Evolutionary conservation across 345 rosid species (phyloP).

Genomic region (Acer saccharum): DNA sequence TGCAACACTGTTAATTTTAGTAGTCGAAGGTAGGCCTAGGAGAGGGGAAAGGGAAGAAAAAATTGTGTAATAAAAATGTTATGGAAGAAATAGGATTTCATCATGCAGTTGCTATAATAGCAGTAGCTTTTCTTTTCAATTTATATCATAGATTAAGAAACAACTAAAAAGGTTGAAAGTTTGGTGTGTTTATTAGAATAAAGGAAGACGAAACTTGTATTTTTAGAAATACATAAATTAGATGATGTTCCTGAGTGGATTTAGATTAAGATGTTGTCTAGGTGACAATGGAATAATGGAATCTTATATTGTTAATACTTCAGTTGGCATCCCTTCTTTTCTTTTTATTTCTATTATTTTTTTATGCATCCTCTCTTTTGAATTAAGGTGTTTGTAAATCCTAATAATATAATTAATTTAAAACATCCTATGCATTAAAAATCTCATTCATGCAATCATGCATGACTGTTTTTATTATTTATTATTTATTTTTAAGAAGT

Average conservation of each 20-base stretch:
- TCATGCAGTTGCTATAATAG: not conserved
- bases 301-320: not conserved
- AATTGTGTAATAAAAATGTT: not conserved
- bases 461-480: not conserved
- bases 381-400: constrained; percentile 1
- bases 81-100: not conserved
- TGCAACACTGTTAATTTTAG: not conserved
- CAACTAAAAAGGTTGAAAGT: not conserved
- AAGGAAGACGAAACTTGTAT: not conserved
- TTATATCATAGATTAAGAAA: not conserved
- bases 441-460: not conserved
- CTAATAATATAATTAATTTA: not conserved
- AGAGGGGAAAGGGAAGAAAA: not conserved
- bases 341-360: not conserved
- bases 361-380: not conserved
- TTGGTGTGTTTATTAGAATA: not conserved
- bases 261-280: not conserved
- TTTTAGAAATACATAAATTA: not conserved
- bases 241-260: not conserved
- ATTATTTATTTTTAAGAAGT: not conserved
- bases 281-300: not conserved
- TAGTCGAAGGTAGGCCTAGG: not conserved
- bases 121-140: not conserved
- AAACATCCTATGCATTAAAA: constrained; percentile 1
- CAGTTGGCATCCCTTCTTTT: not conserved